Evolutionary conservation across 176 grass and related monocot species (phyloP).

Genomic region (Juncus inflexus): DNA sequence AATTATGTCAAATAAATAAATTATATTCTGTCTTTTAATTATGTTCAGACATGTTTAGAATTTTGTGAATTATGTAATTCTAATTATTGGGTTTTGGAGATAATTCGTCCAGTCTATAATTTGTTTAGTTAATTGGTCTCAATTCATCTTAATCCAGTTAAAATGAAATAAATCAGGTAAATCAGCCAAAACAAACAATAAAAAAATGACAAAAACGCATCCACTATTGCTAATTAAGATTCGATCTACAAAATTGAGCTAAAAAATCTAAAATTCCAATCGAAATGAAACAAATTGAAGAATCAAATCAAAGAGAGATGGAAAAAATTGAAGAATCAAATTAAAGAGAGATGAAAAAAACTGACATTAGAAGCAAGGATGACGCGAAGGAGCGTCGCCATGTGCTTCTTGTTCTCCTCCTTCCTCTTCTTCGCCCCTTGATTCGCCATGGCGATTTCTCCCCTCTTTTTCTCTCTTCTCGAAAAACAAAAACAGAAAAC

Average conservation of each 20-base stretch:
- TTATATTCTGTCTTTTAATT: conserved; percentile 4
- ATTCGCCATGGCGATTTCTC: conserved; percentile 61
- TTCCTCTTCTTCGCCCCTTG: conserved; percentile 87
- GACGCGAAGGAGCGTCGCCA: conserved; percentile 62
- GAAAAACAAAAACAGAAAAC: neutral
- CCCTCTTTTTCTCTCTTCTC: conserved; percentile 6
- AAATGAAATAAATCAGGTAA: no score
- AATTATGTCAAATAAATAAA: neutral
- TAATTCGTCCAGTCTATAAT: no score
- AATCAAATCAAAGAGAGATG: neutral
- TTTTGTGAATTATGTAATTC: no score
- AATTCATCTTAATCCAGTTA: no score
- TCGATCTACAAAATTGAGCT: conserved; percentile 18
- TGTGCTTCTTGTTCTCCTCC: conserved; percentile 85
- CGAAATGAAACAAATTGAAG: neutral
- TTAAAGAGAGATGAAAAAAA: neutral
- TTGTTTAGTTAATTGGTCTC: no score
- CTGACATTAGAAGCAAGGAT: conserved; percentile 76
- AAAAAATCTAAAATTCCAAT: no score
- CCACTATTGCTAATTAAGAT: no score
- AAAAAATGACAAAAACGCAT: no score
- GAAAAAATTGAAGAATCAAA: no score
- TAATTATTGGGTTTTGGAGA: no score
- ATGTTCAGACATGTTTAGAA: neutral
- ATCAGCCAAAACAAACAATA: no score